Base-by-base conservation (phyloP, 768 basidiomycete species). In the Boletus insuetus region DNA sequence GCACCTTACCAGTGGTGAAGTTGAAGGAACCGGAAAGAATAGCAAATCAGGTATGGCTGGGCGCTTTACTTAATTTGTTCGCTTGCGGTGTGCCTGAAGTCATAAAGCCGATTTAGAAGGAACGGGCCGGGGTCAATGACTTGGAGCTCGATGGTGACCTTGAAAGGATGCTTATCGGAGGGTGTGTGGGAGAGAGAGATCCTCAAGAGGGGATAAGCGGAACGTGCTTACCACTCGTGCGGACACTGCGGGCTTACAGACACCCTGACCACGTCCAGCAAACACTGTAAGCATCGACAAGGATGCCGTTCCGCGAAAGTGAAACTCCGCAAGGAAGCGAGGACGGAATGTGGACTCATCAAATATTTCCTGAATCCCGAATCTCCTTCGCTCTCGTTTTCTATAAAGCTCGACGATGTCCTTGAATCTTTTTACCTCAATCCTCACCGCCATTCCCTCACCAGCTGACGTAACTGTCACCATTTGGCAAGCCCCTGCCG, bases 381-480 rank as follows among this genome's bases (percentile, higher is more conserved):
- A 12, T 9, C 26, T 24, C 24, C 4, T 24, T 24, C 3, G 24
- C 24, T 46, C 35, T 26, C 46, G n/a, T 34, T 45, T 17, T 35
- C 37, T 64, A 63, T 63, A 64, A 52, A 57, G 8, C 5, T 1
- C 3, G 20, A 37, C 3, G 37, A 13, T 13, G 9, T 4, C 32
- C 4, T 34, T 5, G 4, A 32, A 32, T 11, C 0, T 1, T 34
- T 34, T 34, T 11, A 35, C 34, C 34, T 35, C 34, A 11, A 11
- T 14, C 12, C 34, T 29, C 26, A 2, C 8, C 26, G 4, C 8
- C 24, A 5, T 29, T 29, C 24, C 22, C 38, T 19, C 38, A 2
- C 49, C 11, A 42, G 49, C 62, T 67, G 59, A 66, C 64, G 47
- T 65, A 66, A 65, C 52, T 41, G 8, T 20, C 19, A 46, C 14